These are phyloP conservation scores for Sporothrix variecibatus DNA, from an alignment of 2,329 filamentous ascomycete species.

Conservation along the genomic window DNA sequence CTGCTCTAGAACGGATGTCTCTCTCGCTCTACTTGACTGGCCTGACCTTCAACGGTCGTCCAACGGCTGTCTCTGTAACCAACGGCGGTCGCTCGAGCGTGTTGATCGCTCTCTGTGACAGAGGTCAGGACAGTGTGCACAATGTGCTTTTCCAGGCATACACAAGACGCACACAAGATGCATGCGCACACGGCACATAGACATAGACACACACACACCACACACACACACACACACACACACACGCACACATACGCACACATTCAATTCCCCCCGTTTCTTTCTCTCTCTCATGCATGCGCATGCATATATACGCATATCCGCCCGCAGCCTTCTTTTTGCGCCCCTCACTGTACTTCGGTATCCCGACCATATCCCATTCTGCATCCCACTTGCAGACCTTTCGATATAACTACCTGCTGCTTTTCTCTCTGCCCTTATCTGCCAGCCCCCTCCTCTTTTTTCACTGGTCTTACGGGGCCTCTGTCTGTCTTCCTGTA, in stretches of 20 bases:
- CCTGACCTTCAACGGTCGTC: neutral
- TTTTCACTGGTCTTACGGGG: neutral
- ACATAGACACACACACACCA: neutral
- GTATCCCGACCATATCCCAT: constrained; percentile 18
- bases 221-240: no score
- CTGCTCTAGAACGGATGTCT: no score
- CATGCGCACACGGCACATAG: neutral
- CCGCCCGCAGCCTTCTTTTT: neutral
- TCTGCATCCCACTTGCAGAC: neutral
- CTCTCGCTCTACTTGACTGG: neutral
- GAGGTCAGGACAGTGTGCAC: neutral
- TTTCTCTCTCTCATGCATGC: neutral
- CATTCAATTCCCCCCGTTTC: neutral
- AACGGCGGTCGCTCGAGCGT: neutral
- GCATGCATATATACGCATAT: neutral
- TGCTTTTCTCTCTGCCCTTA: neutral
- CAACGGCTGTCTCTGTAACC: neutral
- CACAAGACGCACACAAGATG: neutral
- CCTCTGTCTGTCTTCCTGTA: neutral
- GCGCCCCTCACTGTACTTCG: constrained; percentile 8
- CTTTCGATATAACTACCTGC: constrained; percentile 11
- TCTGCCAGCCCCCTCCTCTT: neutral
- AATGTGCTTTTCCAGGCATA: neutral
- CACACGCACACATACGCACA: no score
- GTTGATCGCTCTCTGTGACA: neutral